phyloP scores from a whole-genome alignment of 768 basidiomycete genomes.

The Candolleomyces efflorescens region DNA sequence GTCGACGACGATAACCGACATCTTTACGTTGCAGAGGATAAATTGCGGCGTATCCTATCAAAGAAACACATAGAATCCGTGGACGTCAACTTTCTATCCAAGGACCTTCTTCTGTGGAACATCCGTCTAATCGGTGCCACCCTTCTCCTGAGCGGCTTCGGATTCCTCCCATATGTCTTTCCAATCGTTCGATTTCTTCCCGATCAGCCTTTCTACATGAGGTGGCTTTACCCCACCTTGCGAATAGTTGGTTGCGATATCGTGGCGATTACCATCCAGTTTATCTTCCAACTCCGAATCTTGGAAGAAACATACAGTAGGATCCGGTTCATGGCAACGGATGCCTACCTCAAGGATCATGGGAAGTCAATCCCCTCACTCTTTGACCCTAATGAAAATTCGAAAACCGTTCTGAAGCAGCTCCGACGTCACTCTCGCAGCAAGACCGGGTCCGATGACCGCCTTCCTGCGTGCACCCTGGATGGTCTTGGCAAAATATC shows the following conservation, averaged over 20 bases:
- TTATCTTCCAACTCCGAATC: slow-evolving; percentile 2
- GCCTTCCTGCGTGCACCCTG: neutral
- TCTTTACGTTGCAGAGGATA: neutral
- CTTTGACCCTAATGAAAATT: neutral
- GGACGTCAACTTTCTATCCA: neutral
- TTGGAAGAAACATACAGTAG: neutral
- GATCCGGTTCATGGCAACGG: slow-evolving; percentile 1
- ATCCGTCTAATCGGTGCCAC: neutral
- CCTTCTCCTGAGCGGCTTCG: neutral
- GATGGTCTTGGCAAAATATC: neutral
- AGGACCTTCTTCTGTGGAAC: neutral
- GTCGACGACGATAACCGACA: neutral
- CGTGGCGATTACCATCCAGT: neutral
- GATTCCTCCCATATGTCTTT: neutral
- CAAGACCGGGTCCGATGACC: neutral
- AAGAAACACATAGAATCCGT: neutral
- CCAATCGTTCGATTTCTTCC: neutral
- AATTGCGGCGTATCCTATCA: neutral
- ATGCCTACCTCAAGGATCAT: neutral
- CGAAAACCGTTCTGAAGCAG: neutral
- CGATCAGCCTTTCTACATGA: neutral
- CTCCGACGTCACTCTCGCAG: neutral
- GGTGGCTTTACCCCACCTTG: slow-evolving; percentile 1
- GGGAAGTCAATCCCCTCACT: neutral
- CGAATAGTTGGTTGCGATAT: neutral